Percentiles rank a stretch among this genome's conserved stretches.
phyloP scores from a whole-genome alignment of 768 basidiomycete genomes.

The Neoboletus brunneissimus region DNA sequence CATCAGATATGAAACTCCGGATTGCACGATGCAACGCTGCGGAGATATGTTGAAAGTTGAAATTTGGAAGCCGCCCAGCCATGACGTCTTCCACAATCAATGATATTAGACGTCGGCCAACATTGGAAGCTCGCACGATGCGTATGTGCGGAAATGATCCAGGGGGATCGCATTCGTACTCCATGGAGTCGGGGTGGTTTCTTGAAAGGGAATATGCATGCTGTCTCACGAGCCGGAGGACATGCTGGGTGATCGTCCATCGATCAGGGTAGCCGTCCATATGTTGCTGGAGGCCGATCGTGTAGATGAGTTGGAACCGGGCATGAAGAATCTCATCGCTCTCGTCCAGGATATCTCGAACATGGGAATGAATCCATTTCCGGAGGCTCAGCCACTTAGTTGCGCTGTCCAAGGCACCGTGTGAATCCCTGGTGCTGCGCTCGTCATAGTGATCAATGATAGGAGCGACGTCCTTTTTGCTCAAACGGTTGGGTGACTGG shows the following conservation, averaged over 20 bases:
- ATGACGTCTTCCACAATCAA: constrained; percentile 6
- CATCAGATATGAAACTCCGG: constrained; percentile 11
- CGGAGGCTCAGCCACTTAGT: constrained; percentile 15
- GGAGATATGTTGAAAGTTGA: constrained; percentile 5
- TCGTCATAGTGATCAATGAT: not conserved
- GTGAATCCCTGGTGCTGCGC: not conserved
- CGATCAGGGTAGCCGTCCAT: constrained; percentile 28
- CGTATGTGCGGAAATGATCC: constrained; percentile 11
- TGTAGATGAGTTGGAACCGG: constrained; percentile 18
- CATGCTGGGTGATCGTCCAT: constrained; percentile 30
- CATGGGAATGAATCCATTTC: constrained; percentile 13
- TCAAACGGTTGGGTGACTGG: no score
- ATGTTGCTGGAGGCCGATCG: constrained; percentile 19
- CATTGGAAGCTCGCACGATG: not conserved
- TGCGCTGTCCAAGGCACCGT: not conserved
- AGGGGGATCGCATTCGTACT: not conserved
- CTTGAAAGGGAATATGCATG: not conserved
- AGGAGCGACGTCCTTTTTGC: no score
- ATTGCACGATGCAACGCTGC: not conserved
- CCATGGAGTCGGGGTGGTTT: not conserved
- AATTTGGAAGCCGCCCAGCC: constrained; percentile 5
- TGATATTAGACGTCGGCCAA: not conserved
- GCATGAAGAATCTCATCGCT: constrained; percentile 25
- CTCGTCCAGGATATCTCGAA: constrained; percentile 21
- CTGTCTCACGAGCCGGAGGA: constrained; percentile 15